Conservation (phyloP, 1,284 basidiomycete genomes). For the Chondrostereum purpureum region DNA sequence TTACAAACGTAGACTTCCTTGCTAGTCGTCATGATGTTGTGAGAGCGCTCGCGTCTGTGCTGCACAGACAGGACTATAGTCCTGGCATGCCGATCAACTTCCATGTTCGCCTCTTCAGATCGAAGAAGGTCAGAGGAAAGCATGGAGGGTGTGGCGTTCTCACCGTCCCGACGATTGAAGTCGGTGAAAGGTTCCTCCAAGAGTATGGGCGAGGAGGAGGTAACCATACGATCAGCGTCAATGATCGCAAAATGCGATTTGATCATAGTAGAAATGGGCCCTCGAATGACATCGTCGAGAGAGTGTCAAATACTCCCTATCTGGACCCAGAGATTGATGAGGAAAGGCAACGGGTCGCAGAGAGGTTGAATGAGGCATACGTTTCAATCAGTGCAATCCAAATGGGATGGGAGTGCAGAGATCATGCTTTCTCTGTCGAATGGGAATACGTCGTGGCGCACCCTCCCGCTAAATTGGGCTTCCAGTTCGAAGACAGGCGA, state of each 20-base stretch:
- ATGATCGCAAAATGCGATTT: slow-evolving; percentile 3
- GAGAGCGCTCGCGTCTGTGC: slow-evolving; percentile 4
- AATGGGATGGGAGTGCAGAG: slow-evolving; percentile 52
- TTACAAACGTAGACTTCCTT: slow-evolving; percentile 10
- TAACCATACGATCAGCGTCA: neutral
- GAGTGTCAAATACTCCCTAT: slow-evolving; percentile 29
- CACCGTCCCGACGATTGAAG: slow-evolving; percentile 9
- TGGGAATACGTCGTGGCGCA: slow-evolving; percentile 44
- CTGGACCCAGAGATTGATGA: slow-evolving; percentile 33
- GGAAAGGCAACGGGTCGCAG: slow-evolving; percentile 24
- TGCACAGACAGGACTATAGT: slow-evolving; percentile 9
- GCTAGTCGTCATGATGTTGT: slow-evolving; percentile 9
- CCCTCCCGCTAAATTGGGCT: too few relatives aligned
- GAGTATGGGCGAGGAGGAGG: slow-evolving; percentile 7
- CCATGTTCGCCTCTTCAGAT: slow-evolving; percentile 10
- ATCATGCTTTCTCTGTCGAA: slow-evolving; percentile 49
- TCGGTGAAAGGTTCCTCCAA: slow-evolving; percentile 8
- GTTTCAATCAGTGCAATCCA: slow-evolving; percentile 33
- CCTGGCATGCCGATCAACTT: slow-evolving; percentile 10
- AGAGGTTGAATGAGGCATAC: slow-evolving; percentile 20
- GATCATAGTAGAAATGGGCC: slow-evolving; percentile 2
- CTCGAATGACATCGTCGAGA: slow-evolving; percentile 4
- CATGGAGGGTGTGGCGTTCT: slow-evolving; percentile 11
- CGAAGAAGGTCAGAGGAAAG: slow-evolving; percentile 1
- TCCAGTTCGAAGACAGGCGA: too few relatives aligned